These are phyloP conservation scores for Salvia sclarea DNA, from an alignment of 305 asterid genomes.

Conservation along the genomic window DNA sequence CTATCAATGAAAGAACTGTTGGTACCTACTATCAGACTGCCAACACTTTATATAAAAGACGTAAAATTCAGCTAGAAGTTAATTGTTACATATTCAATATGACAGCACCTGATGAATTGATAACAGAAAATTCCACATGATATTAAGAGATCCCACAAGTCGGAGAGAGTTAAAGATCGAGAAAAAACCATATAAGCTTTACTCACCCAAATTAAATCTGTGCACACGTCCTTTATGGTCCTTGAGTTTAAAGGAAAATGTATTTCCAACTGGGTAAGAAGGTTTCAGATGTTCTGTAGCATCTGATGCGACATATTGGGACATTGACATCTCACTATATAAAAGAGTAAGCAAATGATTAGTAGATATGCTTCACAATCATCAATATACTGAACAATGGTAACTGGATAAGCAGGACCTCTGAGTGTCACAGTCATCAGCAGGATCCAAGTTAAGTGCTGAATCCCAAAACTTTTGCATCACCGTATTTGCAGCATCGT, in stretches of 20 bases:
- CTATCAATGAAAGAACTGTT: neutral
- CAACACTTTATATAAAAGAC: neutral
- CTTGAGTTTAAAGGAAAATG: conserved; percentile 81
- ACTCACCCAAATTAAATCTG: conserved; percentile 85
- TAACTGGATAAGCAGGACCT: conserved; percentile 58
- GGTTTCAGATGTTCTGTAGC: conserved; percentile 61
- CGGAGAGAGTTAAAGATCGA: neutral
- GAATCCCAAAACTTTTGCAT: conserved; percentile 99
- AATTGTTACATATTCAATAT: neutral
- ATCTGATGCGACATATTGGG: conserved; percentile 66
- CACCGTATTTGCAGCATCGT: conserved; percentile 76
- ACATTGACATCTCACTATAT: conserved; percentile 86
- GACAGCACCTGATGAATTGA: neutral
- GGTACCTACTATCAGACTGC: neutral
- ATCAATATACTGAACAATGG: conserved; percentile 21
- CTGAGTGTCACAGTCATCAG: conserved; percentile 83
- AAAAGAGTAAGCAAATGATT: conserved; percentile 32
- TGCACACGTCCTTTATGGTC: conserved; percentile 81
- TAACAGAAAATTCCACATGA: neutral
- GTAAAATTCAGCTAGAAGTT: neutral
- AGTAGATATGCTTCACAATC: conserved; percentile 16
- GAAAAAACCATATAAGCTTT: conserved; percentile 16
- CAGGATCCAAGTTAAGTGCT: conserved; percentile 81
- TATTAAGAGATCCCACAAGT: neutral
- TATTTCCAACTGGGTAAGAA: conserved; percentile 80